Evolutionary conservation across 495 filamentous ascomycete genomes (phyloP), one percentile per base, ranked within the genome.

Genomic region (Glarea lozoyensis): DNA sequence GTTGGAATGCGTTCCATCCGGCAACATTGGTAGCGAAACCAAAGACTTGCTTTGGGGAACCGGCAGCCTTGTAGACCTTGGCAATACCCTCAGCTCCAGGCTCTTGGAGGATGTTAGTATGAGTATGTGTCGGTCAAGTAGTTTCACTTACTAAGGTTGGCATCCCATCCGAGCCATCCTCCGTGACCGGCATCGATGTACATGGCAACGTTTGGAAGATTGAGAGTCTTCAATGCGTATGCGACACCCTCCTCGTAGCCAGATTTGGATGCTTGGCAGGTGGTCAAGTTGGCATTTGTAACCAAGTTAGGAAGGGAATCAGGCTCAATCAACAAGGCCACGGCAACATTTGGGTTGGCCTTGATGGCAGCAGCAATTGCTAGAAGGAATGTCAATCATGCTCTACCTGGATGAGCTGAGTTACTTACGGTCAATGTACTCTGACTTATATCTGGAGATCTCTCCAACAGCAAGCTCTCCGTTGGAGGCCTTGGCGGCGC

Each of bases 161-260:
- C 81, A 35, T 78, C 64, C 85, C 85, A 90, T 50, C 85, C 84
- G 45, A 88, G 75, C 84, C 84, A 90, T 54, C 85, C 84, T 45
- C 73, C 79, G 69, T 84, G 79, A 62, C 81, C 84, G 46, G 82
- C 84, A 55, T 90, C 85, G 40, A 90, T 50, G 62, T 90, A 88
- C 84, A 85, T 85, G 51, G 79, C 62, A 45, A 88, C 83, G 62
- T 88, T 87, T 53, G 75, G 73, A n/a, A 88, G 70, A 64, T 85
- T 80, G 52, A 88, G 71, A 46, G 72, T 62, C 54, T 74, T 74
- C 47, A 88, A 56, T 1, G 85, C 83, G 56, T 90, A 88, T n/a
- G 77, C 75, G 29, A 79, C 76, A 58, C 81, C 73, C 32, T 78
- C 73, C 50, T 79, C 68, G 66, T 87, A 90, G 16, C 75, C 72